phyloP scores from a whole-genome alignment of 176 grass and related monocot genomes.

The Zea mays region Zm-B73-REFERENCE-NAM-5.0 NC_050099.1:243156001-243156500 shows the following conservation, averaged over 20 bases:
- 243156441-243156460: neutral
- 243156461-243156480: neutral
- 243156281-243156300: conserved; percentile 92
- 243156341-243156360: conserved; percentile 61
- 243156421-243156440: neutral
- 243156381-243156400: neutral
- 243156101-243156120: conserved; percentile 1
- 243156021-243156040: neutral
- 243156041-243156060: neutral
- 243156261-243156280: conserved; percentile 93
- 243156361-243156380: conserved; percentile 43
- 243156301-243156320: conserved; percentile 91
- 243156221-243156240: conserved; percentile 92
- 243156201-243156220: conserved; percentile 99
- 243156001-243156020: too few species aligned
- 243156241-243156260: conserved; percentile 87
- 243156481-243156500: too few species aligned
- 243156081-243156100: neutral
- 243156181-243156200: conserved; percentile 93
- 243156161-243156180: conserved; percentile 96
- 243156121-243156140: conserved; percentile 19
- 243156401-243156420: neutral
- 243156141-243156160: conserved; percentile 99
- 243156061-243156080: neutral
- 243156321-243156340: conserved; percentile 65